Evolutionary conservation across 495 filamentous ascomycete genomes (phyloP).

Genomic region (Aspergillus funiculosus): DNA sequence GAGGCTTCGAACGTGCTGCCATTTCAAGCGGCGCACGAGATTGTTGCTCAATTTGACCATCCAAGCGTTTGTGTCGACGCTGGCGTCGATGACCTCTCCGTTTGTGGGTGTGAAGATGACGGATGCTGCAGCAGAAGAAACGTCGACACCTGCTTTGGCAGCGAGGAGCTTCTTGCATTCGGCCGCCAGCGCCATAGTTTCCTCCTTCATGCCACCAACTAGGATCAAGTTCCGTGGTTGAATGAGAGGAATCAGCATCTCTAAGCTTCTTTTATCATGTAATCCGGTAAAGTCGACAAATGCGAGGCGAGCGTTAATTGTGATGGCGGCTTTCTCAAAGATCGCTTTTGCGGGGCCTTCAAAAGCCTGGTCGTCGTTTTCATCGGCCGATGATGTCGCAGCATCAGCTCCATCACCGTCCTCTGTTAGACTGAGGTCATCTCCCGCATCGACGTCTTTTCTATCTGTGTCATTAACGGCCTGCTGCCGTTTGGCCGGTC

Average conservation of each 20-base stretch:
- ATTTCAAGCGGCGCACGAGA: slow-evolving; percentile 77
- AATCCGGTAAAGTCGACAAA: slow-evolving; percentile 90
- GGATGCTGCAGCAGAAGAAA: slow-evolving; percentile 34
- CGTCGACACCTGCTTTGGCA: slow-evolving; percentile 41
- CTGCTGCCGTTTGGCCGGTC: slow-evolving; percentile 43
- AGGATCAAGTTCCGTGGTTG: slow-evolving; percentile 90
- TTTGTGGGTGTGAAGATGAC: slow-evolving; percentile 75
- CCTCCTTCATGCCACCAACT: slow-evolving; percentile 68
- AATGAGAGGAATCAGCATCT: slow-evolving; percentile 92
- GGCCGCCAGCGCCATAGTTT: slow-evolving; percentile 68
- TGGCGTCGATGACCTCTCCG: slow-evolving; percentile 72
- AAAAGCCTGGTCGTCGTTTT: slow-evolving; percentile 42
- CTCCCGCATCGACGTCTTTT: slow-evolving; percentile 38
- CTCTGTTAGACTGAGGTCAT: slow-evolving; percentile 36
- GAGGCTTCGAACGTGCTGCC: slow-evolving; percentile 87
- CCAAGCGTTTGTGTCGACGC: slow-evolving; percentile 98
- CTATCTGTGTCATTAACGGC: slow-evolving; percentile 36
- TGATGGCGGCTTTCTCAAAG: slow-evolving; percentile 52
- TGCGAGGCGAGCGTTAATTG: slow-evolving; percentile 66
- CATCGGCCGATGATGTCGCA: slow-evolving; percentile 43
- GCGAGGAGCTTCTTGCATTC: slow-evolving; percentile 74
- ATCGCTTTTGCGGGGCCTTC: slow-evolving; percentile 71
- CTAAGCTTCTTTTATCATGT: slow-evolving; percentile 85
- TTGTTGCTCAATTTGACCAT: slow-evolving; percentile 79
- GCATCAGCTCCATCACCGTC: slow-evolving; percentile 43